Evolutionary conservation across 805 yeast genomes (phyloP), one percentile per base, ranked within the genome.

Genomic region (Candida quercuum): DNA sequence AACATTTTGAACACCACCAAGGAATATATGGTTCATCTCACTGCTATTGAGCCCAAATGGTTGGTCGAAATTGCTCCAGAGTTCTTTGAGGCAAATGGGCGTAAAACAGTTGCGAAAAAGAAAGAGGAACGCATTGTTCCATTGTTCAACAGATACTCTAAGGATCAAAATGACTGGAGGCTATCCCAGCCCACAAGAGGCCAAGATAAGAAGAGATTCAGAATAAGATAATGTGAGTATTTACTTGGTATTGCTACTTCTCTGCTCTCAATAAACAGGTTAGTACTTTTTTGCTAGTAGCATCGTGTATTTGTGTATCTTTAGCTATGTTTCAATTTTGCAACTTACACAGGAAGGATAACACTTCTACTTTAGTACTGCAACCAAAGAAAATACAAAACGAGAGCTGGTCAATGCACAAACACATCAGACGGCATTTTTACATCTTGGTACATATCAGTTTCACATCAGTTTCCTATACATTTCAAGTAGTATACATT

Each of bases 1-100:
- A 84, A 88, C 23, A 68, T 88, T 37, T 74, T 88, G 22, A 68
- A 87, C 46, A 91, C 99, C 0, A 74, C 84, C 13, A 79, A 80
- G 53, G 98, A 91, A 67, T 93, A 85, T 54, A 87, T 91, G 96
- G 84, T 93, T 39, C 87, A 87, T 49, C 80, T 83, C 21, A 83
- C 89, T 14, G 72, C 74, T n/a, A 76, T 93, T 25, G 88, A 87
- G 36, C 85, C 95, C 0, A 70, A 69, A 44, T 86, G 96, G 96
- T 64, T 91, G 23, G 62, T 76, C 33, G 74, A 81, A 58, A 45
- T 54, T 33, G 87, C 89, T 7, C 86, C 89, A 4, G 77, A 74
- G 31, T 87, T 81, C 59, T 91, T 82, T 69, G 76, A 76, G 52
- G 71, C 69, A 14, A 72, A 57, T 64, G 36, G 65, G 60, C 45